Conservation (phyloP, 2,329 filamentous ascomycete genomes). For the Diplodia sapinea region DNA sequence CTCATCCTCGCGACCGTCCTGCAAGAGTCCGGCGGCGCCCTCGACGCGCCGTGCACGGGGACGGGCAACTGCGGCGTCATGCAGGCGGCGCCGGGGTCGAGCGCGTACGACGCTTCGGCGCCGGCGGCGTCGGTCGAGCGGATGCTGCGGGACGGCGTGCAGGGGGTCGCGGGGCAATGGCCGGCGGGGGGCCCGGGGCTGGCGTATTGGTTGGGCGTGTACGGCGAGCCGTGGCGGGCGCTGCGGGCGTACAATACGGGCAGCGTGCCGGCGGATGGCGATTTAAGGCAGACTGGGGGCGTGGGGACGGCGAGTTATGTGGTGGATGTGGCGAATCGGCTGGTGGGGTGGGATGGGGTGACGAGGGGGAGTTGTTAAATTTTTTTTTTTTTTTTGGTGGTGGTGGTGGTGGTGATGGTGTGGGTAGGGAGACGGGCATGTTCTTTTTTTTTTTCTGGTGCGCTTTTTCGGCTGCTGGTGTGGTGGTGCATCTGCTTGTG, state of each 20-base stretch:
- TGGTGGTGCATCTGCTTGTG: neutral
- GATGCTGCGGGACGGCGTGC: slow-evolving; percentile 36
- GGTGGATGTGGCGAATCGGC: slow-evolving; percentile 37
- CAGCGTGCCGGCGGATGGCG: slow-evolving; percentile 3
- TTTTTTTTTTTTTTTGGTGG: neutral
- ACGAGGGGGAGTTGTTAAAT: neutral
- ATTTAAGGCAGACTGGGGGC: slow-evolving; percentile 27
- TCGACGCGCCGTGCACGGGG: slow-evolving; percentile 33
- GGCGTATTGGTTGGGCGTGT: slow-evolving; percentile 22
- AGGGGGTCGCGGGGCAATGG: slow-evolving; percentile 26
- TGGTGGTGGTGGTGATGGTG: too few species aligned
- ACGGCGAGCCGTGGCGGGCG: slow-evolving; percentile 32
- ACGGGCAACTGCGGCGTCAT: slow-evolving; percentile 35
- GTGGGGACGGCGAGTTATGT: slow-evolving; percentile 32
- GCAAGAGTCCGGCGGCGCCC: slow-evolving; percentile 34
- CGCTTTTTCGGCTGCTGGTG: neutral
- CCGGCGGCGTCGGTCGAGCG: slow-evolving; percentile 32
- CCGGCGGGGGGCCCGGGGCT: slow-evolving; percentile 31
- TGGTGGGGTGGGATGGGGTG: slow-evolving; percentile 37
- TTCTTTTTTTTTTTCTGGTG: too few species aligned
- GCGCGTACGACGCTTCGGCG: slow-evolving; percentile 22
- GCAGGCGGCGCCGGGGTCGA: slow-evolving; percentile 32
- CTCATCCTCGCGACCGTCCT: slow-evolving; percentile 37
- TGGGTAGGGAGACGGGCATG: too few species aligned
- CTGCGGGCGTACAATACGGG: slow-evolving; percentile 33